Conservation (phyloP, 768 basidiomycete genomes). For the Mycena vitilis region DNA sequence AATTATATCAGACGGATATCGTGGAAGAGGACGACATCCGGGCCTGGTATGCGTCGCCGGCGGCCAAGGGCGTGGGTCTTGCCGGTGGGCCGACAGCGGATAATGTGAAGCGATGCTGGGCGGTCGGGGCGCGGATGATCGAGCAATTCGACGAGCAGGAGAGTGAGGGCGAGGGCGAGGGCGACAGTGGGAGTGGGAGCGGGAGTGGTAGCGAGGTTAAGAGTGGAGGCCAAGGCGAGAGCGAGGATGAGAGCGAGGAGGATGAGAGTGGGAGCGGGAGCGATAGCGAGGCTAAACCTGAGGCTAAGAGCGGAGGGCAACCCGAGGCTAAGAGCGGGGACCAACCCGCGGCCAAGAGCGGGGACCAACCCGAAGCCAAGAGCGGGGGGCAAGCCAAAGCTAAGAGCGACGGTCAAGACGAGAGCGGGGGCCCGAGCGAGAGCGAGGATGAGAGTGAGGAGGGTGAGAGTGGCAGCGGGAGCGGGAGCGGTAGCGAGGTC, state of each 20-base stretch:
- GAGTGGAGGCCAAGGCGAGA: neutral
- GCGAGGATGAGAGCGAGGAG: conserved; percentile 4
- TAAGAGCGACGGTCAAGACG: conserved; percentile 20
- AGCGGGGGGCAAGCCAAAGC: conserved; percentile 50
- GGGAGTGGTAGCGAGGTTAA: neutral
- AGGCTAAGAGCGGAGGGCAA: too few species aligned
- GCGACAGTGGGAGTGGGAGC: conserved; percentile 1
- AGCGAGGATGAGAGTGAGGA: neutral
- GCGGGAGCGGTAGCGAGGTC: neutral
- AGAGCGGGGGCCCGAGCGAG: neutral
- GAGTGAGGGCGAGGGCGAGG: conserved; percentile 46
- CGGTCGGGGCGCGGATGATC: conserved; percentile 78
- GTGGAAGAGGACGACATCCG: conserved; percentile 92
- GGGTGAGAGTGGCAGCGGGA: neutral
- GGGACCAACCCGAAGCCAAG: too few species aligned
- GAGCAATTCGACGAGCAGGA: conserved; percentile 86
- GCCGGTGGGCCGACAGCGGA: conserved; percentile 56
- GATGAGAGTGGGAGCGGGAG: neutral
- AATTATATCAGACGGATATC: conserved; percentile 91
- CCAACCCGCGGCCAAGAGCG: too few species aligned
- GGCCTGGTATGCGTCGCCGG: conserved; percentile 79
- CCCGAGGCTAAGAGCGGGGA: too few species aligned
- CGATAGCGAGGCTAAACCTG: neutral
- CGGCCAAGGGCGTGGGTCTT: conserved; percentile 63
- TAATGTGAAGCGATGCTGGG: conserved; percentile 76